Conservation (phyloP, 805 yeast species). For the Lachancea waltii region DNA sequence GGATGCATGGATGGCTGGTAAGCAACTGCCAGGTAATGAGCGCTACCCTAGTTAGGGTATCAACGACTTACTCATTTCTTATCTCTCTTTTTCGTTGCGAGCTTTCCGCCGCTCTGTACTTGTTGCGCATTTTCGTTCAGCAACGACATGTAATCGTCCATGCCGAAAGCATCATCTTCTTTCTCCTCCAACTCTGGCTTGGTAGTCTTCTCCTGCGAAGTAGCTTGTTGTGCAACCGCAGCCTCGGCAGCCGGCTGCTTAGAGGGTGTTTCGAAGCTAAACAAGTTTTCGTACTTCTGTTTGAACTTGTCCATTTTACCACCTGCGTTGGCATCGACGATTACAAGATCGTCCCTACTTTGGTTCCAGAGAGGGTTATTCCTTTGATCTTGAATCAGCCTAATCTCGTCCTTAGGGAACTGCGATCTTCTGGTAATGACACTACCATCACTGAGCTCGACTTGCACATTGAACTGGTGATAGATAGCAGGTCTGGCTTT, state of each 20-base stretch:
- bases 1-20: neutral
- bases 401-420: slow-evolving; percentile 78
- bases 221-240: slow-evolving; percentile 5
- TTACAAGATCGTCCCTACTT: slow-evolving; percentile 65
- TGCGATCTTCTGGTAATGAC: slow-evolving; percentile 78
- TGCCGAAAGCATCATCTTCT: slow-evolving; percentile 20
- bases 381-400: slow-evolving; percentile 85
- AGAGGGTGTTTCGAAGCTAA: slow-evolving; percentile 33
- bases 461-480: slow-evolving; percentile 78
- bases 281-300: slow-evolving; percentile 50
- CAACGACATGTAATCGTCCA: slow-evolving; percentile 31
- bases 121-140: slow-evolving; percentile 27
- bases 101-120: slow-evolving; percentile 29
- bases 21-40: neutral
- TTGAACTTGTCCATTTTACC: slow-evolving; percentile 75
- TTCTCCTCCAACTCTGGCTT: slow-evolving; percentile 7
- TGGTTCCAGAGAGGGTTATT: slow-evolving; percentile 87
- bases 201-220: neutral
- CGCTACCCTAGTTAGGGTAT: too few species aligned
- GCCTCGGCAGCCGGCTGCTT: slow-evolving; percentile 10
- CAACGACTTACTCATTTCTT: slow-evolving; percentile 17
- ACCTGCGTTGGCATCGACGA: slow-evolving; percentile 74
- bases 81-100: slow-evolving; percentile 26
- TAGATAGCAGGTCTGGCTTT: slow-evolving; percentile 92
- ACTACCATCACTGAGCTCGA: slow-evolving; percentile 93